Evolutionary conservation across 768 basidiomycete genomes (phyloP).

Genomic region (Hericium coralloides): DNA sequence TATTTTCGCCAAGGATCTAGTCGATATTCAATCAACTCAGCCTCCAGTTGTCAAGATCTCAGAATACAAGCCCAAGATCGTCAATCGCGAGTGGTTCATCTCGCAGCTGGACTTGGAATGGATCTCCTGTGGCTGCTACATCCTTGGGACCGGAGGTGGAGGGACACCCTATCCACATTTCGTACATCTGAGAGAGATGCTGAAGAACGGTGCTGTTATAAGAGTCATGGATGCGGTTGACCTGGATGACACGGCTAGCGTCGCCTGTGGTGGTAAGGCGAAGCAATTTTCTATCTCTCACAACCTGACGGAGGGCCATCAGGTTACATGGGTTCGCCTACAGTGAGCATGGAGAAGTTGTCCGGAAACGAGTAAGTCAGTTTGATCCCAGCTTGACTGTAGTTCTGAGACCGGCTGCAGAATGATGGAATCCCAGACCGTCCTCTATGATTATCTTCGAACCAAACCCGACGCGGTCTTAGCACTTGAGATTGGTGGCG

Average conservation of each 20-base stretch:
- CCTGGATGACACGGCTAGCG: constrained; percentile 31
- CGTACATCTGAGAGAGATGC: constrained; percentile 41
- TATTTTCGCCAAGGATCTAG: neutral
- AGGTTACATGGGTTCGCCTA: constrained; percentile 31
- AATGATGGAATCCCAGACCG: constrained; percentile 2
- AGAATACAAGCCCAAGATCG: constrained; percentile 23
- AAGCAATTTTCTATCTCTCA: neutral
- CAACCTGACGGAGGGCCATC: constrained; percentile 17
- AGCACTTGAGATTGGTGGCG: constrained; percentile 32
- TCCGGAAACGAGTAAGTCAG: constrained; percentile 27
- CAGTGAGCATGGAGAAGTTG: constrained; percentile 28
- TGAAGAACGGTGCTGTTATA: constrained; percentile 38
- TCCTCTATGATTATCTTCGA: constrained; percentile 14
- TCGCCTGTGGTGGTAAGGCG: neutral
- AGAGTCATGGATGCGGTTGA: constrained; percentile 36
- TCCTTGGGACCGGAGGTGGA: constrained; percentile 57
- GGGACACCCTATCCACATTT: constrained; percentile 47
- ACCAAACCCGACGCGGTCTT: constrained; percentile 24
- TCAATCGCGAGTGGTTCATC: constrained; percentile 32
- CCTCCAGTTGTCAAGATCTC: neutral
- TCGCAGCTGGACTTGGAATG: constrained; percentile 44
- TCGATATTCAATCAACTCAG: neutral
- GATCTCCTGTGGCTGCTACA: constrained; percentile 54
- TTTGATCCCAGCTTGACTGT: neutral
- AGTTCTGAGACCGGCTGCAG: neutral